phyloP scores from a whole-genome alignment of 768 basidiomycete genomes.

The Phanerochaete carnosa region DNA sequence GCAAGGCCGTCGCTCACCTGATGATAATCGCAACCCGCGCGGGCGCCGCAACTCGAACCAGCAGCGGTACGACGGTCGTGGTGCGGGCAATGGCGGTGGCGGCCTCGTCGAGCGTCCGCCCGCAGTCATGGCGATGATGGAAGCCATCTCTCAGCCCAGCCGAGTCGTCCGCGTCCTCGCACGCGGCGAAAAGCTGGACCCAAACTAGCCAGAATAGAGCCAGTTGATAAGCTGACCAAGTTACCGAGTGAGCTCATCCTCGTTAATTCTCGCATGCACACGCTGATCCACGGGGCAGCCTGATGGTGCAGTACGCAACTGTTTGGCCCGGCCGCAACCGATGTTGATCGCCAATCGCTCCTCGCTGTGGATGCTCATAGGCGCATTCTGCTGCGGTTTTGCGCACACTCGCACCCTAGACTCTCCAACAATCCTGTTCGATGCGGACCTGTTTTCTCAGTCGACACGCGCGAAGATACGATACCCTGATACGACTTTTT shows the following conservation, averaged over 20 bases:
- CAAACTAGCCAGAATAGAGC: constrained; percentile 17
- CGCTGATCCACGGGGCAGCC: neutral
- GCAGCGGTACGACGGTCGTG: constrained; percentile 12
- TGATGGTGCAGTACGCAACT: neutral
- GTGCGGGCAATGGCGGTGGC: constrained; percentile 13
- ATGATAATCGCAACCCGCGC: constrained; percentile 25
- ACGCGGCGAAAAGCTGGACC: constrained; percentile 81
- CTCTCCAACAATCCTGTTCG: neutral
- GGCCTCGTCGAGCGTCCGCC: constrained; percentile 74
- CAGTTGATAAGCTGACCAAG: neutral
- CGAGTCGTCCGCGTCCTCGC: constrained; percentile 78
- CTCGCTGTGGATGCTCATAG: neutral
- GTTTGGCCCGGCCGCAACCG: neutral
- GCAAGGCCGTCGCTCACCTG: constrained; percentile 22
- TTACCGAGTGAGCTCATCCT: neutral
- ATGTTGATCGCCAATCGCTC: neutral
- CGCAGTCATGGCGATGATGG: constrained; percentile 82
- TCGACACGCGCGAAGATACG: neutral
- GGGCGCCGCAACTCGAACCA: constrained; percentile 20
- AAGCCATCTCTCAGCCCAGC: constrained; percentile 66
- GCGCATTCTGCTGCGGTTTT: neutral
- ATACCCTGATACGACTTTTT: neutral
- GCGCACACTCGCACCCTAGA: neutral
- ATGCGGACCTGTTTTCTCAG: neutral
- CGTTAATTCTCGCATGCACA: neutral